Base-by-base conservation (phyloP, 495 filamentous ascomycete species). In the Rhypophila decipiens region DNA sequence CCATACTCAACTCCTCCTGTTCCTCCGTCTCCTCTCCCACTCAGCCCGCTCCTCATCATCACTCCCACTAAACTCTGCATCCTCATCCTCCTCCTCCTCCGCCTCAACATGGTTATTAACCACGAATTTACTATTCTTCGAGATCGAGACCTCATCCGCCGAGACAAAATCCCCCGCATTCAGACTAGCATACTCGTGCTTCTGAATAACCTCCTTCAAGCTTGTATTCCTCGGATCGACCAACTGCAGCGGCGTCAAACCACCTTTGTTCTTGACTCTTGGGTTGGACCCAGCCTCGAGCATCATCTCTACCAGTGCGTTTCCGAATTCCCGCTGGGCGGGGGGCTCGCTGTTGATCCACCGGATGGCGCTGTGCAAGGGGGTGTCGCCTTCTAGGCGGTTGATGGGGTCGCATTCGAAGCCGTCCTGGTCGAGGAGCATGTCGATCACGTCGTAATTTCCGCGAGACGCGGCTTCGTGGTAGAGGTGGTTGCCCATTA, bases 331-430 rank as follows among this genome's bases (percentile, higher is more conserved):
- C 48, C 75, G 65, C 57, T 87, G 82, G 23, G 74, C 78, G 3
- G 59, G 39, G 5, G 73, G 70, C 50, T 77, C 69, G 34, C 74
- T 67, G 67, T 91, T 96, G 64, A 87, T 82, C 67, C 82, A 96
- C 24, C 86, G 79, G 31, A 98, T 85, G 13, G 88, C 89, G 57
- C 78, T 78, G 74, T 98, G 93, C 29, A 98, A 75, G 7, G 91
- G 90, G 1, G 90, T 96, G 67, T 97, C 90, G 47, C 80, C 78
- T 51, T 97, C 93, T 58, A 80, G 51, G 23, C 83, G 82, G 62
- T 84, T 88, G 45, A 87, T 53, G 5, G 88, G 88, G 74, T 98
- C 93, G 64, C 93, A 95, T 74, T 98, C 93, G 65, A 98, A 84
- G 46, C 80, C 87, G 47, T 90, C 83, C 63, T 95, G 89, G 73